Conservation (phyloP, 2,329 filamentous ascomycete species). For the Paramyrothecium sp. region DNA sequence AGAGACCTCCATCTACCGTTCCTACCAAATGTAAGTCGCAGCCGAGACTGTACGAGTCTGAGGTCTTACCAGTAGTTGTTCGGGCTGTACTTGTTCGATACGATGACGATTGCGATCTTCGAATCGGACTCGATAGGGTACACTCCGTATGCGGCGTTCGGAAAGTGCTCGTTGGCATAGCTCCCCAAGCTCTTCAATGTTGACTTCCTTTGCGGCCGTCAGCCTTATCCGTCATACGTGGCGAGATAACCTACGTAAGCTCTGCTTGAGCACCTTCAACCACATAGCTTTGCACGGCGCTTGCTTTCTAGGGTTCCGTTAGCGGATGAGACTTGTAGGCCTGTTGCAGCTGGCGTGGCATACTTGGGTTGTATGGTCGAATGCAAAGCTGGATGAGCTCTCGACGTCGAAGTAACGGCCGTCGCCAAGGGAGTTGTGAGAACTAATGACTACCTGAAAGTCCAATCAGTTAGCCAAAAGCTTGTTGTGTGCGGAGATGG, state of each 20-base stretch:
- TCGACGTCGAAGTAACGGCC: conserved; percentile 89
- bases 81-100: conserved; percentile 95
- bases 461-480: conserved; percentile 8
- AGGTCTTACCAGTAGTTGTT: conserved; percentile 85
- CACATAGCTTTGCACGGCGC: conserved; percentile 73
- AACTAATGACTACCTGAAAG: conserved; percentile 74
- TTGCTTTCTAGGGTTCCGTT: conserved; percentile 65
- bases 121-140: conserved; percentile 77
- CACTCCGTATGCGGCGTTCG: conserved; percentile 75
- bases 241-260: conserved; percentile 62
- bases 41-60: neutral
- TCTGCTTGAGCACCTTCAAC: conserved; percentile 76
- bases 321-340: conserved; percentile 3
- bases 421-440: conserved; percentile 77
- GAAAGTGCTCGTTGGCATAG: conserved; percentile 87
- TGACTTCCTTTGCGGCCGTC: conserved; percentile 62
- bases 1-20: conserved; percentile 94
- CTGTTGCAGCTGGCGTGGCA: conserved; percentile 11
- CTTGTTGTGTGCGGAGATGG: neutral
- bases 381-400: conserved; percentile 82
- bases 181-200: conserved; percentile 72
- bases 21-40: conserved; percentile 45
- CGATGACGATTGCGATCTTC: conserved; percentile 76
- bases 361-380: conserved; percentile 81
- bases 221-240: conserved; percentile 7